A percentile compares a stretch with the other conserved stretches of the same genome.
These are phyloP conservation scores for Kandelia obovata DNA, from an alignment of 345 rosid genomes.

Conservation along the genomic window DNA sequence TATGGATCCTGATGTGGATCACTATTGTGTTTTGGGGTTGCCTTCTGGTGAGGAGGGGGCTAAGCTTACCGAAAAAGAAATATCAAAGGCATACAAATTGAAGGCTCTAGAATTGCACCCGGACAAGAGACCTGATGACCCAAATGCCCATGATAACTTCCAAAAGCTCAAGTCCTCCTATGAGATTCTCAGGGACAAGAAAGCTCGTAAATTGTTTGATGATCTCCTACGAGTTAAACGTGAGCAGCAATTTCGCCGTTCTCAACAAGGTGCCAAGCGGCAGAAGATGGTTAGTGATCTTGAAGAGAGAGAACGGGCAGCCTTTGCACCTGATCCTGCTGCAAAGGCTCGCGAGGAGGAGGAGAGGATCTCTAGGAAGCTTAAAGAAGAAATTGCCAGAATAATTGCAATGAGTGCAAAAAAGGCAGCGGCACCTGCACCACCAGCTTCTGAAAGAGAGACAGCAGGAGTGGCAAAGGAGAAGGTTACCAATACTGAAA, in stretches of 20 bases:
- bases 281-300: slow-evolving; percentile 77
- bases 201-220: slow-evolving; percentile 74
- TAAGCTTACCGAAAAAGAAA: slow-evolving; percentile 64
- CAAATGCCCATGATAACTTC: slow-evolving; percentile 70
- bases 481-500: slow-evolving; percentile 34
- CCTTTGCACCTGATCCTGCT: slow-evolving; percentile 48
- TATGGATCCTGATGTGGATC: slow-evolving; percentile 65
- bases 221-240: slow-evolving; percentile 75
- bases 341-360: slow-evolving; percentile 53
- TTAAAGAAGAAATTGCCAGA: slow-evolving; percentile 67
- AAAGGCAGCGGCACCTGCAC: slow-evolving; percentile 28
- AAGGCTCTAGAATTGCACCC: slow-evolving; percentile 88
- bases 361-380: slow-evolving; percentile 62
- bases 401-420: slow-evolving; percentile 59
- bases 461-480: slow-evolving; percentile 27
- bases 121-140: slow-evolving; percentile 79
- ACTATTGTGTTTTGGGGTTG: slow-evolving; percentile 71
- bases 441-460: slow-evolving; percentile 30
- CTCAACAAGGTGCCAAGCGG: slow-evolving; percentile 63
- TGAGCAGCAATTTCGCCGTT: slow-evolving; percentile 49
- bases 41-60: slow-evolving; percentile 87
- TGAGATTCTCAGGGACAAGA: slow-evolving; percentile 73
- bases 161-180: slow-evolving; percentile 72
- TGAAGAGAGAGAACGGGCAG: slow-evolving; percentile 74
- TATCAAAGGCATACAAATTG: slow-evolving; percentile 64